Conservation (phyloP, 345 rosid genomes). For the Salix purpurea region DNA sequence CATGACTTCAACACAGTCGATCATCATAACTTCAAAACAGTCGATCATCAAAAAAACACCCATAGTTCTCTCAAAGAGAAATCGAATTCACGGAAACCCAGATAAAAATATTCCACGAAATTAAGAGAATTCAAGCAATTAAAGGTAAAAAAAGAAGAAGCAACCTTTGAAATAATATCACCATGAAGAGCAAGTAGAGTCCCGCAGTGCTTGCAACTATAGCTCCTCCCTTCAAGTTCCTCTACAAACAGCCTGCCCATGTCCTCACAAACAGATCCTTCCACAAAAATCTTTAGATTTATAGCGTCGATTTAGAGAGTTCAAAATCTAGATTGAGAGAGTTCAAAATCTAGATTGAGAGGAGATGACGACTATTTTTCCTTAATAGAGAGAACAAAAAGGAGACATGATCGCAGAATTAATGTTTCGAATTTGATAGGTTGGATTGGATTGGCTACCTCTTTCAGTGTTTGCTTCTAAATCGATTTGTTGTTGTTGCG, state of each 20-base stretch:
- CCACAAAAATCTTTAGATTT: not conserved
- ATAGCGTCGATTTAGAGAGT: not conserved
- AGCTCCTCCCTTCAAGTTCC: slow-evolving; percentile 84
- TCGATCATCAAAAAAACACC: not conserved
- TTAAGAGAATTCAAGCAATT: slow-evolving; percentile 2
- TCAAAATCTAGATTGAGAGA: not conserved
- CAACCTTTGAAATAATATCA: slow-evolving; percentile 80
- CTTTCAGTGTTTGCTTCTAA: not conserved
- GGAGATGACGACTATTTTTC: not conserved
- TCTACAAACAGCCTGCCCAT: slow-evolving; percentile 95
- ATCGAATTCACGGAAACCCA: slow-evolving; percentile 24
- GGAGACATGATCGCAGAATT: not conserved
- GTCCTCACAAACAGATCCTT: slow-evolving; percentile 17
- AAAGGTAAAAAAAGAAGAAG: slow-evolving; percentile 13
- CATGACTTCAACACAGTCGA: slow-evolving; percentile 4
- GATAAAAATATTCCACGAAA: slow-evolving; percentile 13
- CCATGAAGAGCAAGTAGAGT: slow-evolving; percentile 78
- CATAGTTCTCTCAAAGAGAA: not conserved
- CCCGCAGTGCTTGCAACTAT: slow-evolving; percentile 89
- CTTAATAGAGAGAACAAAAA: not conserved
- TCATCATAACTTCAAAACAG: not conserved
- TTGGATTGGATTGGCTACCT: not conserved
- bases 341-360: not conserved
- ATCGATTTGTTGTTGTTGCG: not conserved
- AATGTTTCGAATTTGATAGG: not conserved